Conservation (phyloP, 2,329 filamentous ascomycete species). For the Aspergillus luchuensis region DNA sequence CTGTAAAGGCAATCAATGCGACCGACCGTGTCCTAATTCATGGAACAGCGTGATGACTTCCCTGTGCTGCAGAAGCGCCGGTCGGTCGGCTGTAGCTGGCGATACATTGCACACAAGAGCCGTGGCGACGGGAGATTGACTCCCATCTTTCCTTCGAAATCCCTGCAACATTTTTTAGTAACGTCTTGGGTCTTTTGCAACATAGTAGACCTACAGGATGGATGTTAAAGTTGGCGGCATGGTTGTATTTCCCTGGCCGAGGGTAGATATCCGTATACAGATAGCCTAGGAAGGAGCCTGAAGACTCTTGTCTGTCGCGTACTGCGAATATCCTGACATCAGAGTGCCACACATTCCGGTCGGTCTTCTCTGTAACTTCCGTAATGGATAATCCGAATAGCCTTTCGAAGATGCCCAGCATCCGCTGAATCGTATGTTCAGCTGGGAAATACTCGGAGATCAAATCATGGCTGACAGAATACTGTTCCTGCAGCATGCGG, state of each 20-base stretch:
- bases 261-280: conserved; percentile 4
- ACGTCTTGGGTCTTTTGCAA: background rate
- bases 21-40: conserved; percentile 1
- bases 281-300: background rate
- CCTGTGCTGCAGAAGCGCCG: conserved; percentile 1
- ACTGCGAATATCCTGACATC: background rate
- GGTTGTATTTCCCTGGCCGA: conserved; percentile 4
- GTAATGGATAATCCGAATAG: background rate
- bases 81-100: background rate
- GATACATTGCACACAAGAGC: conserved; percentile 6
- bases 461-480: background rate
- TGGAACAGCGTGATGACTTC: conserved; percentile 5
- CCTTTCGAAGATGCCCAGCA: conserved; percentile 1
- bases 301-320: background rate
- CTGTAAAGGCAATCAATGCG: background rate
- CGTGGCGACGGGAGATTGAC: background rate
- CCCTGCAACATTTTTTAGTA: background rate
- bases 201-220: background rate
- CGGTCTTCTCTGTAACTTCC: background rate
- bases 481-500: conserved; percentile 2
- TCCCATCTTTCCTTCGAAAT: background rate
- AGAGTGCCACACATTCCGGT: background rate
- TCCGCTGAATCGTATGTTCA: background rate
- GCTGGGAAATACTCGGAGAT: conserved; percentile 6
- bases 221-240: conserved; percentile 7